phyloP scores from a whole-genome alignment of 2,329 filamentous ascomycete species.

The Fusarium xyrophilum region DNA sequence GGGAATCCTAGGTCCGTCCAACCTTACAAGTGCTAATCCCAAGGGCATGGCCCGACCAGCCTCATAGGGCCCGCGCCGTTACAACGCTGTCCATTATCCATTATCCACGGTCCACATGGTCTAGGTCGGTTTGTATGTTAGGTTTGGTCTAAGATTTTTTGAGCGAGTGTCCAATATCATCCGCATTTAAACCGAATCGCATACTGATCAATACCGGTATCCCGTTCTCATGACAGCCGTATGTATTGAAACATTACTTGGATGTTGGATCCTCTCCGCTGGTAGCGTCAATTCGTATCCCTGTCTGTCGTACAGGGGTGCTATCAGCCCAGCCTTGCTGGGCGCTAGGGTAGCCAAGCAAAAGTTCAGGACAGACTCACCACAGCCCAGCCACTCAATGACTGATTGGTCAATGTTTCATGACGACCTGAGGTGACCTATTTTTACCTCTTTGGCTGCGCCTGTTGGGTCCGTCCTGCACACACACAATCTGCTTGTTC shows the following conservation, averaged over 20 bases:
- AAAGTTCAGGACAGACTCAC: constrained; percentile 7
- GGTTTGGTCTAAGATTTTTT: background rate
- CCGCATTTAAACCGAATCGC: background rate
- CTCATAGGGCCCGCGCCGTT: constrained; percentile 17
- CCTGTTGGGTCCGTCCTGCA: background rate
- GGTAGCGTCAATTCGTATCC: constrained; percentile 26
- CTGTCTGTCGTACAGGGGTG: constrained; percentile 15
- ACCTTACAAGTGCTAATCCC: constrained; percentile 18
- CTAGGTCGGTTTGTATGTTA: background rate
- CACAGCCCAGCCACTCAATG: constrained; percentile 20
- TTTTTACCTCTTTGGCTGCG: constrained; percentile 31
- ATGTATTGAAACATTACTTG: constrained; percentile 8
- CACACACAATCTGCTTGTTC: background rate
- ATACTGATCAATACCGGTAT: background rate
- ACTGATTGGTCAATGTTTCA: constrained; percentile 25
- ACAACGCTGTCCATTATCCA: background rate
- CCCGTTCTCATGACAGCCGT: constrained; percentile 1
- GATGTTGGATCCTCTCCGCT: constrained; percentile 15
- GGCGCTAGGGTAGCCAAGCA: constrained; percentile 23
- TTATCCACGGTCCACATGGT: background rate
- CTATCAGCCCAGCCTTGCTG: constrained; percentile 24
- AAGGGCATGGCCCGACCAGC: constrained; percentile 8
- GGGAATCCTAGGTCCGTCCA: background rate
- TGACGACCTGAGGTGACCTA: constrained; percentile 24
- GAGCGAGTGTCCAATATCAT: background rate